Evolutionary conservation across 169 alveolate species (phyloP).

Genomic region (Plasmodium ovale): DNA sequence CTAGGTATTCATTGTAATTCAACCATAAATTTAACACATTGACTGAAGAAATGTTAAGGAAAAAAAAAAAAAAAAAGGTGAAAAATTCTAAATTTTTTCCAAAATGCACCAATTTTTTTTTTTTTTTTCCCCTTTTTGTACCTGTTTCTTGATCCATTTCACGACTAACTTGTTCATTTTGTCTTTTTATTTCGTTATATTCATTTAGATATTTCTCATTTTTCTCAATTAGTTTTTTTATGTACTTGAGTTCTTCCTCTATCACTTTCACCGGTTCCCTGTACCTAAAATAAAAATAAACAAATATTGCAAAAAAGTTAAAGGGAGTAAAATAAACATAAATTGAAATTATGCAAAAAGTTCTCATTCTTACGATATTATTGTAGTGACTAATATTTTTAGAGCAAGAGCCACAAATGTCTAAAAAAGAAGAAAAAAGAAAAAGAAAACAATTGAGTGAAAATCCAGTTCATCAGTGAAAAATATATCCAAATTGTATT

Average conservation of each 20-base stretch:
- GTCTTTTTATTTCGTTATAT: slow-evolving; percentile 7
- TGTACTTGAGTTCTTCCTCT: slow-evolving; percentile 54
- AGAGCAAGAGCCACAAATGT: slow-evolving; percentile 16
- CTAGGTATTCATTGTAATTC: slow-evolving; percentile 52
- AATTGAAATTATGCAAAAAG: not conserved
- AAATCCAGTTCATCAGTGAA: not conserved
- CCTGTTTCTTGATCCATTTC: slow-evolving; percentile 67
- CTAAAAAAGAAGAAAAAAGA: slow-evolving; percentile 19
- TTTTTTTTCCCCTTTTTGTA: slow-evolving; percentile 7
- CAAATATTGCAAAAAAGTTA: not conserved
- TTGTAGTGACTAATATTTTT: slow-evolving; percentile 43
- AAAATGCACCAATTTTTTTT: slow-evolving; percentile 17
- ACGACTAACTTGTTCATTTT: not conserved
- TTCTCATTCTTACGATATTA: slow-evolving; percentile 36
- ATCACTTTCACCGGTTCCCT: slow-evolving; percentile 60
- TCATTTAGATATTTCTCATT: slow-evolving; percentile 2
- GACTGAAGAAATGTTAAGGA: not conserved
- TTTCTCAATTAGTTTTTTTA: slow-evolving; percentile 52
- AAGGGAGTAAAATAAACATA: not conserved
- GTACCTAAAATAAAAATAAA: slow-evolving; percentile 19
- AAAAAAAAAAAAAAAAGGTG: slow-evolving; percentile 11
- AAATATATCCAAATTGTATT: too few species aligned
- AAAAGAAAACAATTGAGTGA: slow-evolving; percentile 4
- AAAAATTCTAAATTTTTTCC: slow-evolving; percentile 1
- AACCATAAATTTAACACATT: slow-evolving; percentile 66